phyloP scores from a whole-genome alignment of 208 protist genomes.

The Leishmania aethiopica region DNA sequence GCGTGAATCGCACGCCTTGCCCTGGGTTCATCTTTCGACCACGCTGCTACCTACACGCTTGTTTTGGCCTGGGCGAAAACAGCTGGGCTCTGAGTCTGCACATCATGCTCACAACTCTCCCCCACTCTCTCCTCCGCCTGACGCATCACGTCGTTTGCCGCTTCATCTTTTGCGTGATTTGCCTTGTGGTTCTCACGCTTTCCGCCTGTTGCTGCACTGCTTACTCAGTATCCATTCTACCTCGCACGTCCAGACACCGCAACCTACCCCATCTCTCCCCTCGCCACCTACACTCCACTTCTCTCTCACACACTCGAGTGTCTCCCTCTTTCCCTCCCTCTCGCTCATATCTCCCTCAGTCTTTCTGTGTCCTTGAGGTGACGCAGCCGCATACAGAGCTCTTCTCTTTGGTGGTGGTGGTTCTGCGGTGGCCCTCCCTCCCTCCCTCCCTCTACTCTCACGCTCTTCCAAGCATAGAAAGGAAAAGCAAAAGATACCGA shows the following conservation, averaged over 20 bases:
- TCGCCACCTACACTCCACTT: not conserved
- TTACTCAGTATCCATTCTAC: not conserved
- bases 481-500: constrained; percentile 8
- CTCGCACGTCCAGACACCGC: not conserved
- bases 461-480: constrained; percentile 17
- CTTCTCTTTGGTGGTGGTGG: constrained; percentile 1
- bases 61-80: not conserved
- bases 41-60: not conserved
- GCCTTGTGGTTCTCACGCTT: not conserved
- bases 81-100: not conserved
- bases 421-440: not conserved
- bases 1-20: not conserved
- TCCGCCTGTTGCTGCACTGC: not conserved
- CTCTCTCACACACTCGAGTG: not conserved
- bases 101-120: not conserved
- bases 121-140: not conserved
- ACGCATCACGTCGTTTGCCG: not conserved
- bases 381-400: not conserved
- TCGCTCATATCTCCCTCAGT: not conserved
- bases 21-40: not conserved
- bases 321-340: not conserved
- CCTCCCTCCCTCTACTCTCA: not conserved
- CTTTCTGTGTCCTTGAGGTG: not conserved
- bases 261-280: not conserved
- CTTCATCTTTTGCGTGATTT: not conserved